phyloP scores from a whole-genome alignment of 495 filamentous ascomycete genomes.

The Gamarada debralockiae region DNA sequence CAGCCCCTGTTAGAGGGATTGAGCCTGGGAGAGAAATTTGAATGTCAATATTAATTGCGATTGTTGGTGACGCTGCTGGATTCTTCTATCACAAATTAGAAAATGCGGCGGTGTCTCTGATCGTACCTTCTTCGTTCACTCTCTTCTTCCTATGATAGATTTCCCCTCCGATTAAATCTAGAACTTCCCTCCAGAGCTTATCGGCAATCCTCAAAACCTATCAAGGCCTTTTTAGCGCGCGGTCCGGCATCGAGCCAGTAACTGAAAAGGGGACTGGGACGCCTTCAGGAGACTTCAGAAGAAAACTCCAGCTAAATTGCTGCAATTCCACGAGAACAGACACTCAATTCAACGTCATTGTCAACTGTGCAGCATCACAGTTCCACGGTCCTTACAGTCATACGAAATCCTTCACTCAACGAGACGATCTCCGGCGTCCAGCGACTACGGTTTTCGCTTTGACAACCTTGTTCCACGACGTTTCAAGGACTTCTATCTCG shows the following conservation, averaged over 20 bases:
- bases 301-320: background rate
- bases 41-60: too few species aligned
- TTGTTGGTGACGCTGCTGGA: too few species aligned
- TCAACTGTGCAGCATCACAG: constrained; percentile 20
- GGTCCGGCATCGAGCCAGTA: too few species aligned
- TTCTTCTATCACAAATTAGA: too few species aligned
- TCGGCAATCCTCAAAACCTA: background rate
- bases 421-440: background rate
- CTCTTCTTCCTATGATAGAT: background rate
- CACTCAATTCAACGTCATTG: background rate
- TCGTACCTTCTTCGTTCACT: too few species aligned
- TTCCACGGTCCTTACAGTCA: constrained; percentile 21
- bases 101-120: too few species aligned
- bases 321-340: background rate
- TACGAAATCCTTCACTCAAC: background rate
- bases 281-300: background rate
- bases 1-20: too few species aligned
- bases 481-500: constrained; percentile 17
- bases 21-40: too few species aligned
- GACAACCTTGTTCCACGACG: constrained; percentile 21
- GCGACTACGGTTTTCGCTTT: constrained; percentile 10
- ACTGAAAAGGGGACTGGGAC: too few species aligned
- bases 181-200: background rate
- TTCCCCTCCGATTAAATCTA: too few species aligned
- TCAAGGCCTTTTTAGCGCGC: background rate